Evolutionary conservation across 805 yeast species (phyloP).

Genomic region (Candida morakotiae): DNA sequence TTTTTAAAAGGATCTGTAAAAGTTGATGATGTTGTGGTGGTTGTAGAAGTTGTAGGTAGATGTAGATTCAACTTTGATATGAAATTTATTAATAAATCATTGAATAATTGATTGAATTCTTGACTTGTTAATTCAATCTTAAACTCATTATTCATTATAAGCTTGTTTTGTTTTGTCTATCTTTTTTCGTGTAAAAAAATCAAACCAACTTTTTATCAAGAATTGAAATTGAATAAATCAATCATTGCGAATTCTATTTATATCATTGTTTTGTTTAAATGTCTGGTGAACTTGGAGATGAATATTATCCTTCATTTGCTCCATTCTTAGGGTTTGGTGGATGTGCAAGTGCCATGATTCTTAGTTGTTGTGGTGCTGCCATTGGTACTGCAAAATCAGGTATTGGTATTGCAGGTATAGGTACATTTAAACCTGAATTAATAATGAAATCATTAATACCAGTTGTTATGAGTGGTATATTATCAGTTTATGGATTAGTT

Average conservation of each 20-base stretch:
- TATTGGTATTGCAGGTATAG: slow-evolving; percentile 96
- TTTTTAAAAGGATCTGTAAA: slow-evolving; percentile 39
- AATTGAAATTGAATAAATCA: no score
- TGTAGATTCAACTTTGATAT: slow-evolving; percentile 45
- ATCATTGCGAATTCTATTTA: not conserved
- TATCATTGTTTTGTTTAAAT: slow-evolving; percentile 4
- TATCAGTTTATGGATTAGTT: slow-evolving; percentile 94
- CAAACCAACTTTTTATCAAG: no score
- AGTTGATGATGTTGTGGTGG: not conserved
- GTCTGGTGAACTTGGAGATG: slow-evolving; percentile 36
- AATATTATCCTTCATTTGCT: slow-evolving; percentile 85
- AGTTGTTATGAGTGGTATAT: slow-evolving; percentile 96
- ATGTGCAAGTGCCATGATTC: slow-evolving; percentile 86
- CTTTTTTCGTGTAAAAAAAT: no score
- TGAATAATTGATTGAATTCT: slow-evolving; percentile 49
- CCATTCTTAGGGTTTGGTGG: slow-evolving; percentile 98
- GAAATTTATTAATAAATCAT: slow-evolving; percentile 38
- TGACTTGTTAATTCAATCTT: slow-evolving; percentile 47
- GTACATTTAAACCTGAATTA: slow-evolving; percentile 94
- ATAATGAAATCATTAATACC: slow-evolving; percentile 96
- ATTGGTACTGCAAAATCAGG: slow-evolving; percentile 98
- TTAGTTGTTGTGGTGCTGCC: slow-evolving; percentile 97
- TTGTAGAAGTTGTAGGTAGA: slow-evolving; percentile 41
- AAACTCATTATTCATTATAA: slow-evolving; percentile 17
- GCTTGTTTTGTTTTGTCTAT: not conserved